Conservation (phyloP, 192 early-diverging fungal species). For the Coemansia guatemalensis region DNA sequence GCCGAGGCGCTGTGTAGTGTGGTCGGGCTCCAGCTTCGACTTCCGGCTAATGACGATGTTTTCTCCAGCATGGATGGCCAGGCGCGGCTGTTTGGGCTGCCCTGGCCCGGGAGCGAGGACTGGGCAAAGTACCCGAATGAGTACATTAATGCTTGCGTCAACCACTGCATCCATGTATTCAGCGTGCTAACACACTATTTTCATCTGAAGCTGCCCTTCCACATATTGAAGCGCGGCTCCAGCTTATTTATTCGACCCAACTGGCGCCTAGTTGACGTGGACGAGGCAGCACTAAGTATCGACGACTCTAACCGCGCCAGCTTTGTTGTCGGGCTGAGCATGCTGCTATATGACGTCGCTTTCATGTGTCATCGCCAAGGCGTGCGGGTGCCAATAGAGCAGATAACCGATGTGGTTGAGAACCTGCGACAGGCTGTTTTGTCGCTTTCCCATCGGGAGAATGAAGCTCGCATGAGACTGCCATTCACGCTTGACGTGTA, state of each 20-base stretch:
- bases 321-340: slow-evolving; percentile 45
- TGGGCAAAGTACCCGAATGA: slow-evolving; percentile 51
- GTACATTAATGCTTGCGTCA: slow-evolving; percentile 53
- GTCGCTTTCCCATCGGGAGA: slow-evolving; percentile 17
- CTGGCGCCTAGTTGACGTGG: slow-evolving; percentile 35
- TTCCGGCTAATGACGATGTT: slow-evolving; percentile 12
- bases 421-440: slow-evolving; percentile 40
- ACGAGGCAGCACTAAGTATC: slow-evolving; percentile 36
- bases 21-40: slow-evolving; percentile 41
- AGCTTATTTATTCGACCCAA: slow-evolving; percentile 39
- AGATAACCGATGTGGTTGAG: slow-evolving; percentile 29
- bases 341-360: slow-evolving; percentile 46
- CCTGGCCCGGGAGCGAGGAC: slow-evolving; percentile 49
- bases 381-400: slow-evolving; percentile 32
- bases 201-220: slow-evolving; percentile 42
- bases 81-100: slow-evolving; percentile 40
- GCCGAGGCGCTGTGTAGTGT: slow-evolving; percentile 39
- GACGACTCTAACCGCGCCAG: slow-evolving; percentile 20
- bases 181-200: slow-evolving; percentile 47
- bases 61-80: slow-evolving; percentile 28
- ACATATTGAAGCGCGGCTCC: slow-evolving; percentile 35
- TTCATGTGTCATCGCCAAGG: slow-evolving; percentile 42
- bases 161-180: slow-evolving; percentile 43
- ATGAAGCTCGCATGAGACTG: slow-evolving; percentile 11
- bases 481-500: slow-evolving; percentile 41